Evolutionary conservation across 2,329 filamentous ascomycete genomes (phyloP).

Genomic region (Penicillium sp.): DNA sequence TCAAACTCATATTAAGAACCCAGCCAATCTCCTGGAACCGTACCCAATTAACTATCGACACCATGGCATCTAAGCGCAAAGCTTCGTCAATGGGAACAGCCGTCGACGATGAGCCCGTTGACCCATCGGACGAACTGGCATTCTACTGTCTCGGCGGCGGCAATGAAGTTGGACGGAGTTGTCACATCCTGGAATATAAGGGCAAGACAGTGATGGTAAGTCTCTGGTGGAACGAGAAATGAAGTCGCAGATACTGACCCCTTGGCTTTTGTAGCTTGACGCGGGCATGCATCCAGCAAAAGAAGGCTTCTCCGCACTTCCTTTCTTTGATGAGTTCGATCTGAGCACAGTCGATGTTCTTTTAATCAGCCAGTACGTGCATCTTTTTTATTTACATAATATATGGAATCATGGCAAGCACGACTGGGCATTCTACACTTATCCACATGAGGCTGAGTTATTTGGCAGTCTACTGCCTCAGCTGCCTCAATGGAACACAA

Average conservation of each 20-base stretch:
- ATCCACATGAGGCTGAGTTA: background rate
- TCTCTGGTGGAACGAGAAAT: slow-evolving; percentile 2
- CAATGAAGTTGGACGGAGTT: slow-evolving; percentile 95
- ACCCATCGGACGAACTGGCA: slow-evolving; percentile 89
- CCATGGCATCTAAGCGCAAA: slow-evolving; percentile 93
- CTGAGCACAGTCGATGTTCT: slow-evolving; percentile 95
- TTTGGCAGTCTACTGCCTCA: slow-evolving; percentile 5
- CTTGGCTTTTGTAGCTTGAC: slow-evolving; percentile 68
- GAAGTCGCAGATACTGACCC: slow-evolving; percentile 8
- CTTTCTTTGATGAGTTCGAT: slow-evolving; percentile 98
- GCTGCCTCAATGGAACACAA: background rate
- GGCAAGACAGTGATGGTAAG: slow-evolving; percentile 97
- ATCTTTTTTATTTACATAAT: slow-evolving; percentile 11
- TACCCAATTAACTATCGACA: slow-evolving; percentile 13
- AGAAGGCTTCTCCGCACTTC: slow-evolving; percentile 86
- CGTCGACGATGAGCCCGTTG: slow-evolving; percentile 75
- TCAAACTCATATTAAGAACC: background rate
- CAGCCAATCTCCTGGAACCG: background rate
- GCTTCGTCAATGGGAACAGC: slow-evolving; percentile 68
- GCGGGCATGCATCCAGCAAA: slow-evolving; percentile 96
- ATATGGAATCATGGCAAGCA: background rate
- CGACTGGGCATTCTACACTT: background rate
- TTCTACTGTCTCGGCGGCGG: slow-evolving; percentile 92
- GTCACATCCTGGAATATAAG: slow-evolving; percentile 98
- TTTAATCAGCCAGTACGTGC: slow-evolving; percentile 94